Conservation (phyloP, 257 asterid genomes). For the Solanum dulcamara region DNA sequence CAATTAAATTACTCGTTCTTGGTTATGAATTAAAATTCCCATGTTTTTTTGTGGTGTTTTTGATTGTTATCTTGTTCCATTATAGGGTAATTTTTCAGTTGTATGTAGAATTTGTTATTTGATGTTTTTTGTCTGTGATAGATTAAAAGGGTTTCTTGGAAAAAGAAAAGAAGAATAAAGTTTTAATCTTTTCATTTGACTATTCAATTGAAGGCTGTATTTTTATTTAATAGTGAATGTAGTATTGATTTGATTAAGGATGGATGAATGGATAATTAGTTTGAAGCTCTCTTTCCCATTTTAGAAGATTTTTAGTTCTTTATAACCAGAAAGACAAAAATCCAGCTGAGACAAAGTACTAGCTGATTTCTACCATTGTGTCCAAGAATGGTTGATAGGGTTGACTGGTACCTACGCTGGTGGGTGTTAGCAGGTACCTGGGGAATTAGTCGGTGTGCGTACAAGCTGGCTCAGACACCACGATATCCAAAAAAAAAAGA, state of each 20-base stretch:
- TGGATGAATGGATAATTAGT: background rate
- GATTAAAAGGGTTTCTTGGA: background rate
- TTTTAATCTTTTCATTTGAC: background rate
- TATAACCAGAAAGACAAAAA: background rate
- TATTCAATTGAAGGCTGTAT: background rate
- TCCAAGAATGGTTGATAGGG: too few relatives aligned
- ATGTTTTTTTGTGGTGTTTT: too few relatives aligned
- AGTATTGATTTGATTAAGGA: too few relatives aligned
- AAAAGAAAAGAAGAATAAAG: background rate
- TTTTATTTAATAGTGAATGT: background rate
- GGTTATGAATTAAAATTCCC: too few relatives aligned
- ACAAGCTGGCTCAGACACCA: background rate
- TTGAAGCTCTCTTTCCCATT: background rate
- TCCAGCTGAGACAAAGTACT: background rate
- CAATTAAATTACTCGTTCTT: too few relatives aligned
- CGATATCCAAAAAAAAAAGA: background rate
- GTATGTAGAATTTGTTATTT: background rate
- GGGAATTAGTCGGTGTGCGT: background rate
- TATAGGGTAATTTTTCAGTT: background rate
- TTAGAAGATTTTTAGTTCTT: background rate
- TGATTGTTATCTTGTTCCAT: background rate
- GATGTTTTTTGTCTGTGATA: background rate
- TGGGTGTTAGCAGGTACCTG: background rate
- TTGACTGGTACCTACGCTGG: background rate
- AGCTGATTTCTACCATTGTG: background rate